Conservation (phyloP, 345 rosid genomes). For the Rubroshorea leprosula region DNA sequence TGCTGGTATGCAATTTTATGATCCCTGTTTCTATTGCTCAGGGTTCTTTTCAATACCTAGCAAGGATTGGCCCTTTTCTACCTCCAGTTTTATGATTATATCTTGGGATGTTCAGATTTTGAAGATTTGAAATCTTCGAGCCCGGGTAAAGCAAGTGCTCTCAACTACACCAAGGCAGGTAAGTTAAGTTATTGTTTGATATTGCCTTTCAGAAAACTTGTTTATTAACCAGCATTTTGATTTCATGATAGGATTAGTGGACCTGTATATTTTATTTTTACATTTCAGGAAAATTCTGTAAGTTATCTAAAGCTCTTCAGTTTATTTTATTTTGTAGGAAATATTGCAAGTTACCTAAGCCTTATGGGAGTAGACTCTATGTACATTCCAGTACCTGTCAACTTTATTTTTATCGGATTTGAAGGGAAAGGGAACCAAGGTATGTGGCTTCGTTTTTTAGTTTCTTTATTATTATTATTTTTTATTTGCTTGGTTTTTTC, state of each 20-base stretch:
- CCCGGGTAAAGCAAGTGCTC: slow-evolving; percentile 42
- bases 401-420: slow-evolving; percentile 92
- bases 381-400: slow-evolving; percentile 86
- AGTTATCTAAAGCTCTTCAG: background rate
- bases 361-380: slow-evolving; percentile 88
- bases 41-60: background rate
- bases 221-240: too few relatives aligned
- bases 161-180: slow-evolving; percentile 86
- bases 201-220: background rate
- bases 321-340: slow-evolving; percentile 35
- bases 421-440: slow-evolving; percentile 98
- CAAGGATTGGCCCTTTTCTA: background rate
- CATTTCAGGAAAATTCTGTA: background rate
- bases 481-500: background rate
- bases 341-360: slow-evolving; percentile 73
- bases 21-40: background rate
- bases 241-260: background rate
- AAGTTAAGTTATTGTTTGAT: slow-evolving; percentile 5
- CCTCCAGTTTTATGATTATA: background rate
- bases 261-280: background rate
- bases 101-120: slow-evolving; percentile 35
- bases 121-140: slow-evolving; percentile 64
- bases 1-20: slow-evolving; percentile 30
- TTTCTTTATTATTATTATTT: background rate
- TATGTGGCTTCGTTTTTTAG: slow-evolving; percentile 18